Evolutionary conservation across 768 basidiomycete species (phyloP).

Genomic region (Strobilomyces confusus): DNA sequence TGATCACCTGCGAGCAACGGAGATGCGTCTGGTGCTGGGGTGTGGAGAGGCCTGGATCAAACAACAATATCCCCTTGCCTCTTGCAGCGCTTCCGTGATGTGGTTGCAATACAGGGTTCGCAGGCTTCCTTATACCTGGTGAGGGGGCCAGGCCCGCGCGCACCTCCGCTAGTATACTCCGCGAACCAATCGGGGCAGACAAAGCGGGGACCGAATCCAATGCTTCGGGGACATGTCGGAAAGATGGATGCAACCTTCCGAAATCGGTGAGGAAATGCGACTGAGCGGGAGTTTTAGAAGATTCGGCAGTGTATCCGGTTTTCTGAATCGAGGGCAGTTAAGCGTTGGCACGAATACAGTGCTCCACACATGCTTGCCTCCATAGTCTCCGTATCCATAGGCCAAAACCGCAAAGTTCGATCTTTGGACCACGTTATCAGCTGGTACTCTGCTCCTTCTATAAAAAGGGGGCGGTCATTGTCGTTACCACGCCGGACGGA

Average conservation of each 20-base stretch:
- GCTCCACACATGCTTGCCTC: conserved; percentile 40
- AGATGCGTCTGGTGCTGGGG: conserved; percentile 28
- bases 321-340: conserved; percentile 34
- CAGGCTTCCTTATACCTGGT: conserved; percentile 13
- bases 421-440: conserved; percentile 86
- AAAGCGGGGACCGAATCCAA: conserved; percentile 41
- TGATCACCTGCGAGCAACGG: conserved; percentile 26
- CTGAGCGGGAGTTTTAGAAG: conserved; percentile 25
- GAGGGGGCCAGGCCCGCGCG: conserved; percentile 46
- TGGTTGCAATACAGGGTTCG: conserved; percentile 31
- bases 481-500: background rate
- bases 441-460: conserved; percentile 54
- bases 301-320: conserved; percentile 42
- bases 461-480: background rate
- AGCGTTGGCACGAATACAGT: conserved; percentile 2
- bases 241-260: conserved; percentile 39
- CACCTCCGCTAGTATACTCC: conserved; percentile 68
- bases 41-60: conserved; percentile 35
- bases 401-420: conserved; percentile 88
- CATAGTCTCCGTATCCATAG: conserved; percentile 66
- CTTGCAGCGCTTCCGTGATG: conserved; percentile 33
- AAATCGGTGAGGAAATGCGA: conserved; percentile 15
- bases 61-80: conserved; percentile 24
- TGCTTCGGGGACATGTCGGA: conserved; percentile 50
- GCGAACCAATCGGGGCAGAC: conserved; percentile 65